Evolutionary conservation across 2,329 filamentous ascomycete species (phyloP), one percentile per base, ranked within the genome.

Genomic region (Dothiorella sarmentorum): DNA sequence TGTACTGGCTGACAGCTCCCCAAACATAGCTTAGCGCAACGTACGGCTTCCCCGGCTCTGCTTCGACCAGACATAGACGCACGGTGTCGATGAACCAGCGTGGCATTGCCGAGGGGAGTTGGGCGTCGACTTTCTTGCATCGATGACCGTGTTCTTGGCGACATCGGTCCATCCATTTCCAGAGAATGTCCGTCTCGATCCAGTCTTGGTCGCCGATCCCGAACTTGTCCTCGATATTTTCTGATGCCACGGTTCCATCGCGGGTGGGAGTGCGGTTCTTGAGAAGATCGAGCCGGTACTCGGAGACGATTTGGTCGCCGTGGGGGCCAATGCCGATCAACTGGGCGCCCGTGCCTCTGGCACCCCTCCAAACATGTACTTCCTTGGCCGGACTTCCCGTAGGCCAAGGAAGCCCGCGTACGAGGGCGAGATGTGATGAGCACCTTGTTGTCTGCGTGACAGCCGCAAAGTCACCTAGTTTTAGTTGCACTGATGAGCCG

Each of bases 21-120:
- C 64, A 65, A 1, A 61, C 60, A 29, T 65, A 65, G 17, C 56
- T 60, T 20, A 65, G 44, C 20, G 64, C 61, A 15, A 65, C 44
- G 33, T 65, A 65, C 10, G 37, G 22, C 52, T 56, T 26, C 18
- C 24, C 22, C 33, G 49, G 49, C n/a, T 53, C 24, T 2, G 49
- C 49, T 17, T 53, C 49, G 7, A 40, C 35, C 7, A 53, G 24
- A 24, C 49, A 40, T 29, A 18, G 49, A 18, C 35, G 49, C n/a
- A 27, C 7, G n/a, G 49, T 53, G 35, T 53, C 49, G 17, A 53
- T 35, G 13, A 53, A 38, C 49, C 33, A 53, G 35, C 33, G 20
- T 10, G 49, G 49, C 3, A 18, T 38, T 20, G 49, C n/a, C 3
- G n/a, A 40, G 26, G 49, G 49, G 2, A 40, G n/a, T 17, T 26